phyloP scores from a whole-genome alignment of 352 stramenopile genomes.

The Chrysophaeum taylorii region DNA sequence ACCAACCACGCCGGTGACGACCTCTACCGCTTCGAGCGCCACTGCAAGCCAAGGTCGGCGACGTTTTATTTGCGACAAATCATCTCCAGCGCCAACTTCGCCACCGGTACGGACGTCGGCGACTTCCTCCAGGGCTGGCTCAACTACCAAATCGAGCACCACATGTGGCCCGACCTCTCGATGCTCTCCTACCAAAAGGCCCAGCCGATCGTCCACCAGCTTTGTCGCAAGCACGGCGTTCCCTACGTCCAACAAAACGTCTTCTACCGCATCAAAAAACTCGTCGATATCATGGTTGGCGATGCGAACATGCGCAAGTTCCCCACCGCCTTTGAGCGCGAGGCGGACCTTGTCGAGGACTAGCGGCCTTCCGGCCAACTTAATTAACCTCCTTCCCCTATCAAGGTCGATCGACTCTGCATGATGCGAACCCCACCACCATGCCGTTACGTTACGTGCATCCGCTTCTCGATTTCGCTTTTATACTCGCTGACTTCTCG shows the following conservation, averaged over 20 bases:
- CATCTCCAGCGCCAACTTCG: conserved; percentile 49
- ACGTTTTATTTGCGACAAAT: conserved; percentile 60
- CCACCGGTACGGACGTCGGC: conserved; percentile 52
- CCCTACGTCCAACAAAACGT: conserved; percentile 58
- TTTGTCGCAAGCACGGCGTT: conserved; percentile 53
- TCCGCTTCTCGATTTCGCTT: too few species aligned
- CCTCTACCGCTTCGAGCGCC: conserved; percentile 55
- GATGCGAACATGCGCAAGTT: conserved; percentile 49
- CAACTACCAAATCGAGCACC: conserved; percentile 91
- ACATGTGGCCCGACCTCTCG: conserved; percentile 70
- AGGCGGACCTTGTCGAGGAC: conserved; percentile 12
- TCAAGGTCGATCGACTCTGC: too few species aligned
- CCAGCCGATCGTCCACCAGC: conserved; percentile 45
- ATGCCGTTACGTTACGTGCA: too few species aligned
- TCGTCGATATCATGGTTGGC: conserved; percentile 58
- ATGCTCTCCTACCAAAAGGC: conserved; percentile 57
- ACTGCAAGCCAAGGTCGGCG: conserved; percentile 45
- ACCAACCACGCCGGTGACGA: conserved; percentile 63
- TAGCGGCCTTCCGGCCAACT: too few species aligned
- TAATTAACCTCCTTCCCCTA: too few species aligned
- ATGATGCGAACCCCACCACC: too few species aligned
- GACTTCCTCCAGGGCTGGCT: conserved; percentile 85
- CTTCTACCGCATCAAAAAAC: conserved; percentile 51
- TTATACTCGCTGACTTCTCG: too few species aligned
- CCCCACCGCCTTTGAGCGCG: conserved; percentile 39